A percentile compares a stretch with the other conserved stretches of the same genome.
Conservation (phyloP, 2,329 filamentous ascomycete genomes). For the Zarea fungicola region DNA sequence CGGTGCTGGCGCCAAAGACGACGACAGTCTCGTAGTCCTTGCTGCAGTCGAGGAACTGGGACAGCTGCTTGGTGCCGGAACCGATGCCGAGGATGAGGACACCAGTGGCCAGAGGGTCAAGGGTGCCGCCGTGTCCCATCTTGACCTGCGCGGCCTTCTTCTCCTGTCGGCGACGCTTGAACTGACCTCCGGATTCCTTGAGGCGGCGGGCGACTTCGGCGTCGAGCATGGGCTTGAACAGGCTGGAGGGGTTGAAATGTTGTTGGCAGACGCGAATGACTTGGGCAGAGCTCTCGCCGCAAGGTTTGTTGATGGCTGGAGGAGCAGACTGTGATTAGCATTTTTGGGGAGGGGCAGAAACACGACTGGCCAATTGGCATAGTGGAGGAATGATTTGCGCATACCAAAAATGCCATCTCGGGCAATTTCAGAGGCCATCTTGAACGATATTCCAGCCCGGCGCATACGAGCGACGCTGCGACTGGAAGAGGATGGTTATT, state of each 20-base stretch:
- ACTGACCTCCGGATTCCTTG: slow-evolving; percentile 54
- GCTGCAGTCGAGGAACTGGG: slow-evolving; percentile 76
- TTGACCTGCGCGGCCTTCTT: slow-evolving; percentile 69
- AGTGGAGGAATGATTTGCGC: slow-evolving; percentile 17
- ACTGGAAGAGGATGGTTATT: neutral
- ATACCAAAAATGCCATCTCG: slow-evolving; percentile 56
- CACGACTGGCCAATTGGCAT: no score
- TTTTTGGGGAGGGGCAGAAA: neutral
- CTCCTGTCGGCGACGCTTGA: slow-evolving; percentile 51
- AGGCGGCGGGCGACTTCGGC: slow-evolving; percentile 52
- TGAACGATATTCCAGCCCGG: slow-evolving; percentile 30
- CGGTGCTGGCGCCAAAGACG: slow-evolving; percentile 86
- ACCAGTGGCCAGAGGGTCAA: slow-evolving; percentile 90
- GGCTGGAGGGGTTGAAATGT: slow-evolving; percentile 72
- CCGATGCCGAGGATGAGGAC: slow-evolving; percentile 87
- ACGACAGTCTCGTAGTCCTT: slow-evolving; percentile 91
- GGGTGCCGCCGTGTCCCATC: slow-evolving; percentile 91
- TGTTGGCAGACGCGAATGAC: slow-evolving; percentile 83
- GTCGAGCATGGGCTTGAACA: slow-evolving; percentile 74
- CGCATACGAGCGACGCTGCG: slow-evolving; percentile 22
- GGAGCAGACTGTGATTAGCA: neutral
- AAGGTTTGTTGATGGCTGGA: slow-evolving; percentile 87
- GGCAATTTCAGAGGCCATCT: slow-evolving; percentile 49
- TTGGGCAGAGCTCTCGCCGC: slow-evolving; percentile 80
- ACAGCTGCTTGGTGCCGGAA: slow-evolving; percentile 76